phyloP scores from a whole-genome alignment of 192 early-diverging fungal species.

The Chytriomyces hyalinus region DNA sequence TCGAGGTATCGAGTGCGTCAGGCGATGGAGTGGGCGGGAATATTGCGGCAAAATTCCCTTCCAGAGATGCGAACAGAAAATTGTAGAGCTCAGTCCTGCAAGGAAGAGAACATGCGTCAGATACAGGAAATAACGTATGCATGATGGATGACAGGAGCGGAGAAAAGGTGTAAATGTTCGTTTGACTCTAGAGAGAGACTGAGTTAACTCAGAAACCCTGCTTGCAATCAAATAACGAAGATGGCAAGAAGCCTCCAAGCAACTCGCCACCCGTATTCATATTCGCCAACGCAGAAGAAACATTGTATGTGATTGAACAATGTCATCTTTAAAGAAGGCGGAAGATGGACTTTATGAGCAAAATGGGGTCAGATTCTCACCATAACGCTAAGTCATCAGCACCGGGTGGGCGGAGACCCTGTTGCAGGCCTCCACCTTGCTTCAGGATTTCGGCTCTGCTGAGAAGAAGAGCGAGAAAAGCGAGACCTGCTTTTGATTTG shows the following conservation, averaged over 20 bases:
- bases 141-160: neutral
- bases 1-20: constrained; percentile 31
- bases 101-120: neutral
- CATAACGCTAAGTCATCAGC: constrained; percentile 64
- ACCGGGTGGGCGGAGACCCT: constrained; percentile 57
- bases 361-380: constrained; percentile 31
- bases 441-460: constrained; percentile 88
- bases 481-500: constrained; percentile 81
- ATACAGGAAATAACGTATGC: neutral
- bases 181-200: constrained; percentile 3
- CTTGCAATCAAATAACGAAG: neutral
- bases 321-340: constrained; percentile 23
- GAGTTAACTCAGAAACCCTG: neutral
- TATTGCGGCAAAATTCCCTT: constrained; percentile 74
- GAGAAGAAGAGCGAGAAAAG: constrained; percentile 88
- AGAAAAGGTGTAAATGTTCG: neutral
- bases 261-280: constrained; percentile 42
- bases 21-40: constrained; percentile 63
- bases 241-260: constrained; percentile 4
- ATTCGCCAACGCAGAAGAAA: constrained; percentile 23
- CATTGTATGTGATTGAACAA: constrained; percentile 22
- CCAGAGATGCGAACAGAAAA: constrained; percentile 78
- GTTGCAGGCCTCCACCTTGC: constrained; percentile 56
- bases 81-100: constrained; percentile 81
- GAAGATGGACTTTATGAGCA: neutral